Base-by-base conservation (phyloP, 208 protist genomes). In the Trypanosoma grayi region DNA sequence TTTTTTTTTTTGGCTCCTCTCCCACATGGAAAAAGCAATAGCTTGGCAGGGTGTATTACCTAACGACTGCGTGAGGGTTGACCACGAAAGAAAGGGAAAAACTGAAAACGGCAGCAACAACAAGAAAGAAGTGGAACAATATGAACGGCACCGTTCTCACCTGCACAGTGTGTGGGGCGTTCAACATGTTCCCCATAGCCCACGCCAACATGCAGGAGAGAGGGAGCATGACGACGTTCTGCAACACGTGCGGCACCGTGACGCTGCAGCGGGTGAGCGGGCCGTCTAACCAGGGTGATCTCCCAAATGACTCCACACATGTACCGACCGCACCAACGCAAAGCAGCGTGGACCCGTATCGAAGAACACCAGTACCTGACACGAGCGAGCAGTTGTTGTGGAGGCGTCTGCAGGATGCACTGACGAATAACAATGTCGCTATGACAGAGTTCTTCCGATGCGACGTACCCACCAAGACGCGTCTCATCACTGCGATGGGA, bases 361-460 rank as follows among this genome's bases (percentile, higher is more conserved):
- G 14, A n/a, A n/a, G 13, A 24, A 36, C 13, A 14, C 43, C 50
- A 28, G n/a, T 47, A 7, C 1, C 8, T 30, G 39, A 57, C 8
- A 22, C 11, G 1, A 36, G 43, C 33, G 51, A 53, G 16, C 34
- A 30, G 20, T 14, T 67, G 11, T 67, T 50, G 60, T 36, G 7
- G 31, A 22, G 60, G 20, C n/a, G n/a, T n/a, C 31, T 67, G 22
- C 60, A 67, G 33, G 51, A 67, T 14, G 41, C 60, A 22, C 31
- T 67, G 14, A 43, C 20, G 11, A 59, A 53, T 48, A 67, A 59
- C 39, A 52, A 52, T 20, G 51, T 60, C 4, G 31, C 51, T 24
- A 67, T 60, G 41, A 22, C 41, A 59, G 50, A 67, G 16, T 67
- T 67, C 44, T 57, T 59, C 0, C 60, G 51, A 3, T 59, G 50